Conservation (phyloP, 2,329 filamentous ascomycete genomes). For the Coniochaeta sp. region DNA sequence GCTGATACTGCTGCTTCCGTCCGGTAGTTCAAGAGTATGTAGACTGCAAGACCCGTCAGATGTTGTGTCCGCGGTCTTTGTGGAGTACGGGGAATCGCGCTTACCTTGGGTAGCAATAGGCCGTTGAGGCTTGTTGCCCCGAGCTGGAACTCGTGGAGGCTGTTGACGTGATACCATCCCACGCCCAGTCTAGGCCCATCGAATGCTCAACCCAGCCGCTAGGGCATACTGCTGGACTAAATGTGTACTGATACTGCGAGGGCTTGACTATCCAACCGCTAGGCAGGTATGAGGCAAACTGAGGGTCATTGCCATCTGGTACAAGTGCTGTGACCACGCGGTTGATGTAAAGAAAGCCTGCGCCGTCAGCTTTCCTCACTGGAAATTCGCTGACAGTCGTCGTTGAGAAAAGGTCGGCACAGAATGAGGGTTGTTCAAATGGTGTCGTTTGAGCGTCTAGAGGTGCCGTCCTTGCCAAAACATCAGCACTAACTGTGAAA, state of each 20-base stretch:
- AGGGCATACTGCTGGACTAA: slow-evolving; percentile 1
- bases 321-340: not conserved
- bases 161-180: not conserved
- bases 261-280: not conserved
- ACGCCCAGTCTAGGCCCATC: not conserved
- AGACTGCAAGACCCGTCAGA: slow-evolving; percentile 1
- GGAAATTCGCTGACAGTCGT: not conserved
- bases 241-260: slow-evolving; percentile 2
- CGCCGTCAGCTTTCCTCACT: not conserved
- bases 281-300: not conserved
- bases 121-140: slow-evolving; percentile 2
- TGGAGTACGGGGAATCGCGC: not conserved
- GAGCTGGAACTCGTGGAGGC: not conserved
- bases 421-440: slow-evolving; percentile 3
- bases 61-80: not conserved
- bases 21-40: not conserved
- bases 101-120: slow-evolving; percentile 4
- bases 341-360: not conserved
- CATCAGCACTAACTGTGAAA: not conserved
- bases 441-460: not conserved
- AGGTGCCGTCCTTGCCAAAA: not conserved
- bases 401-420: slow-evolving; percentile 2
- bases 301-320: not conserved
- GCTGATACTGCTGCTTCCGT: not conserved
- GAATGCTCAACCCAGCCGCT: not conserved